Evolutionary conservation across 352 stramenopile species (phyloP), one percentile per base, ranked within the genome.

Genomic region (Peronosclerospora sorghi): DNA sequence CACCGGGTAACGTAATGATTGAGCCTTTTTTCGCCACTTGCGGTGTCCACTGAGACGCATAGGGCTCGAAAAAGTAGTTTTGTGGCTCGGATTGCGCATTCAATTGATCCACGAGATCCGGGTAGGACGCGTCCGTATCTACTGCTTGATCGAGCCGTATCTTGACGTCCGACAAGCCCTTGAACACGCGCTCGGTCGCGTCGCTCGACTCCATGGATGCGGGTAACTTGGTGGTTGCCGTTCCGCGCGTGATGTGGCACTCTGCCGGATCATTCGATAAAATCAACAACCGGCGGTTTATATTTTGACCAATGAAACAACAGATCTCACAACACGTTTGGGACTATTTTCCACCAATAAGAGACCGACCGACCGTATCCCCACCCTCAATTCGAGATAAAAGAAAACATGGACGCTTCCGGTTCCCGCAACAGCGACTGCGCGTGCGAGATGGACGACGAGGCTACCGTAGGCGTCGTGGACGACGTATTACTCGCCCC

Each of bases 11-110:
- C 3, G 79, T 60, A 37, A 93, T 67, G 9, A 89, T 37, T 12
- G 56, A 59, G 12, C 78, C 76, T 41, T 89, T 93, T 46, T 83
- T 79, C 46, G 81, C 63, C 32, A 93, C 13, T 48, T 90, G 80
- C 15, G 77, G 62, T 1, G 69, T 83, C 80, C 78, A 93, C 51
- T 87, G 72, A 4, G 68, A 67, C 36, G 72, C 69, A 48, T 93
- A 93, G 5, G 80, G 80, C 60, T 93, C 80, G 40, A 93, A 71
- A 41, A 90, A 93, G 53, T 93, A 93, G 62, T 93, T 93, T 54
- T 93, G 80, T 24, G 78, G 75, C 71, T 93, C 81, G 17, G 72
- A 73, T 49, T 88, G 78, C 20, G 73, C 83, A 50, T 70, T 64
- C 5, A 93, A 61, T 39, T 87, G 81, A 45, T 93, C 81, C 29